Base-by-base conservation (phyloP, 495 filamentous ascomycete species). In the Aspergillus coremiiformis region DNA sequence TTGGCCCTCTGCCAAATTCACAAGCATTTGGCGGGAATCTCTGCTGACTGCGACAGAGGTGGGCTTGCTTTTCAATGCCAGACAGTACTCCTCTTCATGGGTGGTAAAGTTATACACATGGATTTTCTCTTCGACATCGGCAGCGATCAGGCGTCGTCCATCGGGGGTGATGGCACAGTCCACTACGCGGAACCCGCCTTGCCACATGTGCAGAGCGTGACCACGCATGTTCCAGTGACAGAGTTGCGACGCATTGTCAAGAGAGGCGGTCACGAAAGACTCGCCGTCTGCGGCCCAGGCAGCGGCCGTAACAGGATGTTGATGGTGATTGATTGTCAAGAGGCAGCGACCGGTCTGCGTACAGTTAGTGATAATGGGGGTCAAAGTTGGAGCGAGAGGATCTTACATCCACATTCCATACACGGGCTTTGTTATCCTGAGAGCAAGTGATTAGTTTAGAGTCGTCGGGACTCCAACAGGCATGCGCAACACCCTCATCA, bases 381-480 rank as follows among this genome's bases (percentile, higher is more conserved):
- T n/a, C 15, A 12, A n/a, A 26, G 45, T 35, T 26, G 29, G 35
- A 57, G 44, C 3, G 47, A 33, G 19, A 21, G 37, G 23, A 46
- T 63, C 80, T 73, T 75, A 94, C 90, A 59, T 80, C 76, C 9
- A 79, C 74, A 66, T 89, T 82, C 89, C 89, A 97, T 52, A 96
- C 66, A 52, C 83, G 80, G 7, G 89, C 90, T 51, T 77, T 80
- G 12, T 73, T 78, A 62, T 94, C 89, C 59, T 80, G 76, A 6
- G 83, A 84, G 62, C 91, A 95, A 15, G 83, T 90, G 27, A 96
- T 82, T 3, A 99, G 70, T 61, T 85, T 87, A 0, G 78, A 76
- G 65, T 94, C 87, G 71, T 97, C 90, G 5, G 90, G 91, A 66
- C 89, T 95, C 93, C 93, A 99, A 4, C 86, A 75, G 3, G 93